These are phyloP conservation scores for Aspergillus sp. DNA, from an alignment of 2,329 filamentous ascomycete genomes.

Conservation along the genomic window DNA sequence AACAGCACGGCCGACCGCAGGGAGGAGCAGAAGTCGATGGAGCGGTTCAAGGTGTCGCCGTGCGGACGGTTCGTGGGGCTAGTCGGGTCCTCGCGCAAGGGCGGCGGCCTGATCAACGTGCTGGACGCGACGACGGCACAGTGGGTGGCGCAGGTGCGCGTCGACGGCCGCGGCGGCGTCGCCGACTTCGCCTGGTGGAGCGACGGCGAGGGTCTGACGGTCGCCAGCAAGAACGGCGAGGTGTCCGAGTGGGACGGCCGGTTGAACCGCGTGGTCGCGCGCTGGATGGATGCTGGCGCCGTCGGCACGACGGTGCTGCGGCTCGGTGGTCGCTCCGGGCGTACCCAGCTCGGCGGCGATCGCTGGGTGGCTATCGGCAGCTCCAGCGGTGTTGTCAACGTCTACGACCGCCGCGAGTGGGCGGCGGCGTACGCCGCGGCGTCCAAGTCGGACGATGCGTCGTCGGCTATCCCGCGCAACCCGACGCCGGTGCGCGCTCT, in stretches of 20 bases:
- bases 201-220: slow-evolving; percentile 74
- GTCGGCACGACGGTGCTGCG: slow-evolving; percentile 79
- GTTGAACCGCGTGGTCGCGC: slow-evolving; percentile 65
- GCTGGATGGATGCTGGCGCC: slow-evolving; percentile 89
- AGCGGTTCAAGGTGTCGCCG: slow-evolving; percentile 81
- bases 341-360: slow-evolving; percentile 62
- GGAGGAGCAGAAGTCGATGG: slow-evolving; percentile 85
- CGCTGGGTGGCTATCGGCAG: slow-evolving; percentile 88
- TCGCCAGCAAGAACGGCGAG: slow-evolving; percentile 82
- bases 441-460: slow-evolving; percentile 26
- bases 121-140: slow-evolving; percentile 76
- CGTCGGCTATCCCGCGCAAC: slow-evolving; percentile 56
- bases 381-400: slow-evolving; percentile 82
- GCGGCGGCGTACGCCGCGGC: slow-evolving; percentile 31
- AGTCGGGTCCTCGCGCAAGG: slow-evolving; percentile 74
- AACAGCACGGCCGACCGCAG: slow-evolving; percentile 66
- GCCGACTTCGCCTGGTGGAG: slow-evolving; percentile 94
- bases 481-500: slow-evolving; percentile 72
- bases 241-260: slow-evolving; percentile 83
- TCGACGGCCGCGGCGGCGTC: slow-evolving; percentile 79
- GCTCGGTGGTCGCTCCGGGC: slow-evolving; percentile 57
- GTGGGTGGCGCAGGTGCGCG: slow-evolving; percentile 78
- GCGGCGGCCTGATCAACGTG: slow-evolving; percentile 84
- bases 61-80: slow-evolving; percentile 84
- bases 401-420: slow-evolving; percentile 80